Percentiles rank a stretch among this genome's conserved stretches.
These are phyloP conservation scores for Knoxdaviesia proteae DNA, from an alignment of 2,329 filamentous ascomycete genomes.

Conservation along the genomic window DNA sequence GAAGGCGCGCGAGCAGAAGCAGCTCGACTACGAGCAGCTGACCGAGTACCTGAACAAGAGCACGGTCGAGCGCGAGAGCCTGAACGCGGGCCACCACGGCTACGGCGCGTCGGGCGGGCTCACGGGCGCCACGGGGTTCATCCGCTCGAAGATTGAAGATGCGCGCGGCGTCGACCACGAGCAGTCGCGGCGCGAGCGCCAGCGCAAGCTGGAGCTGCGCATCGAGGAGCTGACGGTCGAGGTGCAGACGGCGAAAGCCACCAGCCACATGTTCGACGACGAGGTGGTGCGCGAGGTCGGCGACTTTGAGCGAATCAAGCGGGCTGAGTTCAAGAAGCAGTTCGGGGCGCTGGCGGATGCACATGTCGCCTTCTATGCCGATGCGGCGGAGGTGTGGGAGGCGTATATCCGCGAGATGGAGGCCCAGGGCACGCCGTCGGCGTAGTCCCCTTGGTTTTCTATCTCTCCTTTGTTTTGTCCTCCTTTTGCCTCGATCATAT, in stretches of 20 bases:
- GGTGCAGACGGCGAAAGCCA: conserved; percentile 71
- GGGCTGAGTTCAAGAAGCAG: conserved; percentile 74
- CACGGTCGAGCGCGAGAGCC: conserved; percentile 63
- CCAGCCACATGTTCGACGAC: conserved; percentile 84
- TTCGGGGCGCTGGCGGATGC: conserved; percentile 66
- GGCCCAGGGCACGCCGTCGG: conserved; percentile 24
- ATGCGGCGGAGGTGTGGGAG: conserved; percentile 70
- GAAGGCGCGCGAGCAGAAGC: conserved; percentile 88
- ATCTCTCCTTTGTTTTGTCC: no score
- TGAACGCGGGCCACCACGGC: conserved; percentile 38
- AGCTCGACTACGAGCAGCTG: conserved; percentile 89
- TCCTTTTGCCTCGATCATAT: no score
- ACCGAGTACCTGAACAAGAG: conserved; percentile 92
- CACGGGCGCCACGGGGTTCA: conserved; percentile 64
- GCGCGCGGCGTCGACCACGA: conserved; percentile 94
- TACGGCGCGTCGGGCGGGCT: conserved; percentile 25
- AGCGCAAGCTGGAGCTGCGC: conserved; percentile 75
- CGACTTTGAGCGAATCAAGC: conserved; percentile 94
- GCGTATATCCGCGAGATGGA: conserved; percentile 78
- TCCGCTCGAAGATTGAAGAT: conserved; percentile 88
- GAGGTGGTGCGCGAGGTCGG: conserved; percentile 83
- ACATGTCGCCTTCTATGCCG: conserved; percentile 71
- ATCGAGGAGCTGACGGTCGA: conserved; percentile 82
- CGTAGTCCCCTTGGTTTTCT: no score
- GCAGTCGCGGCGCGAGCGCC: conserved; percentile 65